phyloP scores from a whole-genome alignment of 2,329 filamentous ascomycete genomes.

The Reticulascus tulasneorum region DNA sequence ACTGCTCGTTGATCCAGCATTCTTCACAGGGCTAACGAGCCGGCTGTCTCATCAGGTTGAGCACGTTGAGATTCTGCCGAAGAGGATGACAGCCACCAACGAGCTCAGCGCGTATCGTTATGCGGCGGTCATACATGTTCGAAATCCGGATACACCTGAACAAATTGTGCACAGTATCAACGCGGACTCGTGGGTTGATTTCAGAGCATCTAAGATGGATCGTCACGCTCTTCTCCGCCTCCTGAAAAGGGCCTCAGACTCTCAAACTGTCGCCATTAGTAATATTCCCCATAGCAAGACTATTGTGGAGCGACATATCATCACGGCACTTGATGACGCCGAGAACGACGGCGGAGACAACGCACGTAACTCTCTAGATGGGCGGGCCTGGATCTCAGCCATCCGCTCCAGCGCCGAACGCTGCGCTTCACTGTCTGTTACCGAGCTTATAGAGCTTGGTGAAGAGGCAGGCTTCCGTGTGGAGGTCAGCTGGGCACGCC shows the following conservation, averaged over 20 bases:
- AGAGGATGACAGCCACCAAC: constrained; percentile 22
- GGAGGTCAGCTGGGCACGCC: constrained; percentile 40
- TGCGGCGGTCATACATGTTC: constrained; percentile 19
- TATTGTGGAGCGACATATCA: constrained; percentile 19
- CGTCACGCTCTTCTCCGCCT: neutral
- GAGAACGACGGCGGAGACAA: too few relatives aligned
- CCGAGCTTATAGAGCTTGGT: constrained; percentile 18
- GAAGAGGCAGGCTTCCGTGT: constrained; percentile 38
- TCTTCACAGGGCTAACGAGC: constrained; percentile 16
- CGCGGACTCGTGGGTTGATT: neutral
- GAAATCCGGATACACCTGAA: neutral
- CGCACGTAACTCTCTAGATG: neutral
- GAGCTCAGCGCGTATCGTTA: constrained; percentile 25
- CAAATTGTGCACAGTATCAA: constrained; percentile 11
- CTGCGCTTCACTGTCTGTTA: constrained; percentile 8
- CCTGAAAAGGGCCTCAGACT: constrained; percentile 1
- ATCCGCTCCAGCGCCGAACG: neutral
- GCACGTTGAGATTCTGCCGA: constrained; percentile 26
- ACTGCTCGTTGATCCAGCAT: constrained; percentile 20
- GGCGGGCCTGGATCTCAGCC: neutral
- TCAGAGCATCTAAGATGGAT: neutral
- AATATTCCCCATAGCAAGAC: constrained; percentile 26
- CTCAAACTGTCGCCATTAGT: constrained; percentile 10
- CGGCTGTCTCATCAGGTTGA: constrained; percentile 12
- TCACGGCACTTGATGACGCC: neutral